Percentiles rank a stretch among this genome's conserved stretches.
phyloP scores from a whole-genome alignment of 495 filamentous ascomycete genomes.

The Xylaria nigripes region DNA sequence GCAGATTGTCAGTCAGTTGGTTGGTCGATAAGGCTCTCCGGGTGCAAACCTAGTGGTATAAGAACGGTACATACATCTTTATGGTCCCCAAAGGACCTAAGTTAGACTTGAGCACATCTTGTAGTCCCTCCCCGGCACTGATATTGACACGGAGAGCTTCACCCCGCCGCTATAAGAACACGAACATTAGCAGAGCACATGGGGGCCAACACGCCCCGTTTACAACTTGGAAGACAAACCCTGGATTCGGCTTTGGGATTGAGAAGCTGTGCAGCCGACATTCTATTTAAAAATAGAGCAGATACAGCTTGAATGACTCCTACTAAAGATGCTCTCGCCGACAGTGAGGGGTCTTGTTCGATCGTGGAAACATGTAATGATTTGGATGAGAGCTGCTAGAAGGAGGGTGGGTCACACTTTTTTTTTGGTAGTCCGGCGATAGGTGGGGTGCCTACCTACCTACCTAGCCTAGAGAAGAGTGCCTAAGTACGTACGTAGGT shows the following conservation, averaged over 20 bases:
- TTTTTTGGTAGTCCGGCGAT: constrained; percentile 15
- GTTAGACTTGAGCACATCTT: constrained; percentile 95
- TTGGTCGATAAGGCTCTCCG: background rate
- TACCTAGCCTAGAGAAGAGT: no score
- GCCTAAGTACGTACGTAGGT: no score
- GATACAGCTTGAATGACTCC: background rate
- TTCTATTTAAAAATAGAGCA: constrained; percentile 22
- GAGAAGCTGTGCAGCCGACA: constrained; percentile 90
- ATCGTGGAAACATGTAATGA: constrained; percentile 6
- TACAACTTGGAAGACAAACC: constrained; percentile 41
- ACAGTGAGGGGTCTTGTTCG: constrained; percentile 2
- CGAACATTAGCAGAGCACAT: constrained; percentile 7
- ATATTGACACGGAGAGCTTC: constrained; percentile 97
- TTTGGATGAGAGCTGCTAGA: constrained; percentile 1
- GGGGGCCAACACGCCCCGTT: constrained; percentile 31
- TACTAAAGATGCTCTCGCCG: background rate
- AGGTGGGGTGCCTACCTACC: background rate
- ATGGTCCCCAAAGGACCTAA: constrained; percentile 88
- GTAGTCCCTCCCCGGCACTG: constrained; percentile 85
- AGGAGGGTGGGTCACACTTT: constrained; percentile 12
- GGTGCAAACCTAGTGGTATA: background rate
- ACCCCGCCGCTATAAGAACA: constrained; percentile 66
- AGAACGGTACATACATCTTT: constrained; percentile 65
- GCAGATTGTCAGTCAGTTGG: constrained; percentile 26
- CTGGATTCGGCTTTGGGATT: constrained; percentile 98